A percentile compares a stretch with the other conserved stretches of the same genome.
These are phyloP conservation scores for Andrographis paniculata DNA, from an alignment of 305 asterid species.

Conservation along the genomic window DNA sequence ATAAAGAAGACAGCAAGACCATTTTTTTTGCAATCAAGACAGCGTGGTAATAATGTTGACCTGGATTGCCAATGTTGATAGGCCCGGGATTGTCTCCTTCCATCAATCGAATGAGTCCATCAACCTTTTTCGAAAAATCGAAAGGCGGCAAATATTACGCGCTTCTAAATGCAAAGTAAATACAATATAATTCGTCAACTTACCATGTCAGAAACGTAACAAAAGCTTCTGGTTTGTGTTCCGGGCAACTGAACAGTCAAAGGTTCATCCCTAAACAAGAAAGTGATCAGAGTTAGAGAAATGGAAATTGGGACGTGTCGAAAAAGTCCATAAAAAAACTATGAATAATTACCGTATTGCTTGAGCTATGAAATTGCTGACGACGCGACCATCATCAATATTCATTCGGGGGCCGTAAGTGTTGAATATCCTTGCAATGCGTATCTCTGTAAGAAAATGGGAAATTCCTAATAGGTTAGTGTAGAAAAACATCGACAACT, in stretches of 20 bases:
- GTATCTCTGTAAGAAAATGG: slow-evolving; percentile 75
- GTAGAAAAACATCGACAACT: background rate
- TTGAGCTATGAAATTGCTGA: slow-evolving; percentile 97
- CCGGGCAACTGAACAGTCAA: slow-evolving; percentile 99
- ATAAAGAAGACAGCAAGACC: too few relatives aligned
- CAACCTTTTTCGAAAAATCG: slow-evolving; percentile 33
- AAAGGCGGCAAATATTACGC: background rate
- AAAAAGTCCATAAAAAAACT: background rate
- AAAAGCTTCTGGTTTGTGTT: slow-evolving; percentile 93
- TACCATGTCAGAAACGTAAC: slow-evolving; percentile 74
- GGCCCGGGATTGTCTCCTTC: slow-evolving; percentile 69
- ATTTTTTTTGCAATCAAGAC: too few relatives aligned
- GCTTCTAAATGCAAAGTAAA: slow-evolving; percentile 3
- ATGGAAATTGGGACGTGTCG: background rate
- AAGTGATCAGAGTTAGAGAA: slow-evolving; percentile 12
- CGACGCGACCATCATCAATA: slow-evolving; percentile 97
- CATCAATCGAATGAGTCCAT: slow-evolving; percentile 73
- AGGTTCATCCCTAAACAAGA: slow-evolving; percentile 63
- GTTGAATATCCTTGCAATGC: slow-evolving; percentile 97
- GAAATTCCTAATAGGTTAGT: slow-evolving; percentile 10
- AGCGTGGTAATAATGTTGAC: too few relatives aligned
- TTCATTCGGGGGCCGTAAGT: slow-evolving; percentile 99
- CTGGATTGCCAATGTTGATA: slow-evolving; percentile 83
- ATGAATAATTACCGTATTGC: slow-evolving; percentile 73
- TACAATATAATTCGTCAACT: slow-evolving; percentile 1